These are phyloP conservation scores for Metschnikowia anglica DNA, from an alignment of 805 yeast species.

Conservation along the genomic window DNA sequence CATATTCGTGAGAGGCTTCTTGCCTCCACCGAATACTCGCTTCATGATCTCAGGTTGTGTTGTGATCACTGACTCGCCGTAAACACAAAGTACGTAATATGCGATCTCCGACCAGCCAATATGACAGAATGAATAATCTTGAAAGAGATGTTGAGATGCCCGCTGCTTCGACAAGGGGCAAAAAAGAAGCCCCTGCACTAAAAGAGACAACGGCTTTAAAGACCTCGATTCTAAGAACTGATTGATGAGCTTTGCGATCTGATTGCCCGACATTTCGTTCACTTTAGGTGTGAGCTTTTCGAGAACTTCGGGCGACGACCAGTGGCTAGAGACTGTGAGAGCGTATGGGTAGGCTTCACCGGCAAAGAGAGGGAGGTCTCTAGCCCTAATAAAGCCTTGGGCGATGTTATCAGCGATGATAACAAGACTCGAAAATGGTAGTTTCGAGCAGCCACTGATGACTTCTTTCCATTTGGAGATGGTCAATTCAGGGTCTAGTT, in stretches of 20 bases:
- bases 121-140: constrained; percentile 16
- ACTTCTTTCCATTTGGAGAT: constrained; percentile 40
- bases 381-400: constrained; percentile 51
- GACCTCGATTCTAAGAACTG: constrained; percentile 5
- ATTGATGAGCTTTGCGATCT: constrained; percentile 28
- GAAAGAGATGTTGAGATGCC: constrained; percentile 2
- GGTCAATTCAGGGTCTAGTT: constrained; percentile 61
- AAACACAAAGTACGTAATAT: constrained; percentile 49
- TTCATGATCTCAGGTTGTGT: constrained; percentile 15
- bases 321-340: constrained; percentile 20
- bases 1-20: background rate
- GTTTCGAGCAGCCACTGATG: constrained; percentile 17
- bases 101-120: constrained; percentile 44
- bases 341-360: constrained; percentile 42
- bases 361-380: constrained; percentile 55
- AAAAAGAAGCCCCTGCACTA: constrained; percentile 42
- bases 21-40: constrained; percentile 10
- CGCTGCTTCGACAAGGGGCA: constrained; percentile 24
- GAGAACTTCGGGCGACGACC: constrained; percentile 32
- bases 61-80: constrained; percentile 27
- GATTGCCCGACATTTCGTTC: constrained; percentile 47
- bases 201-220: constrained; percentile 12
- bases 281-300: constrained; percentile 41
- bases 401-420: constrained; percentile 35
- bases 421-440: background rate